These are phyloP conservation scores for Hyaloscypha bicolor DNA, from an alignment of 495 filamentous ascomycete species.

Conservation along the genomic window DNA sequence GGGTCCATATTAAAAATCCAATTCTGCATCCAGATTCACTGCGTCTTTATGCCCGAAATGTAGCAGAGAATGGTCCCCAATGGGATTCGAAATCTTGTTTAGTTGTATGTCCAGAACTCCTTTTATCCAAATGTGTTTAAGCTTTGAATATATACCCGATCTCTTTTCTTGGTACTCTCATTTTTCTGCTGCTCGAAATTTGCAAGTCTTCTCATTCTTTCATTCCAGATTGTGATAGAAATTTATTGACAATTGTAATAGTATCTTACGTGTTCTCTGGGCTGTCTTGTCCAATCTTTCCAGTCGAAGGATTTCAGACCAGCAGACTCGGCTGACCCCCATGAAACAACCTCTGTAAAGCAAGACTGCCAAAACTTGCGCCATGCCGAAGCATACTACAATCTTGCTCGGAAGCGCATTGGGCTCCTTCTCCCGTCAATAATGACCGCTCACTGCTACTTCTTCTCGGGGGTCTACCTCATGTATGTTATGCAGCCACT, in stretches of 20 bases:
- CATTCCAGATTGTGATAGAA: no score
- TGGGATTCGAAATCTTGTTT: conserved; percentile 33
- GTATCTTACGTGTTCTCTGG: no score
- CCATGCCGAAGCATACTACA: not conserved
- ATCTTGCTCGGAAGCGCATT: not conserved
- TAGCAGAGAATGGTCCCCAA: conserved; percentile 18
- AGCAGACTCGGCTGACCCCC: not conserved
- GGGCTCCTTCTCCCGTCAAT: not conserved
- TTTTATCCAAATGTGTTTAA: not conserved
- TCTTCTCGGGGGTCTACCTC: not conserved
- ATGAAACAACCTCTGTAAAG: not conserved
- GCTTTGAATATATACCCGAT: conserved; percentile 10
- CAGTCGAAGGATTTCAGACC: not conserved
- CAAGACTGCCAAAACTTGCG: not conserved
- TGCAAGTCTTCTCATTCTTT: no score
- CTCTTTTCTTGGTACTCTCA: not conserved
- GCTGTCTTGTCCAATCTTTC: no score
- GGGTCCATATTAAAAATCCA: conserved; percentile 34
- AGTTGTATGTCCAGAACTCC: conserved; percentile 15
- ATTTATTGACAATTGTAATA: no score
- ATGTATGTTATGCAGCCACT: not conserved
- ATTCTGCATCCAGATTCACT: conserved; percentile 24
- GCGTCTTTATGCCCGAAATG: not conserved
- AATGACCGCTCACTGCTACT: not conserved
- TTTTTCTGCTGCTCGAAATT: no score